Conservation (phyloP, 257 asterid genomes). For the Ligustrum vulgare region DNA sequence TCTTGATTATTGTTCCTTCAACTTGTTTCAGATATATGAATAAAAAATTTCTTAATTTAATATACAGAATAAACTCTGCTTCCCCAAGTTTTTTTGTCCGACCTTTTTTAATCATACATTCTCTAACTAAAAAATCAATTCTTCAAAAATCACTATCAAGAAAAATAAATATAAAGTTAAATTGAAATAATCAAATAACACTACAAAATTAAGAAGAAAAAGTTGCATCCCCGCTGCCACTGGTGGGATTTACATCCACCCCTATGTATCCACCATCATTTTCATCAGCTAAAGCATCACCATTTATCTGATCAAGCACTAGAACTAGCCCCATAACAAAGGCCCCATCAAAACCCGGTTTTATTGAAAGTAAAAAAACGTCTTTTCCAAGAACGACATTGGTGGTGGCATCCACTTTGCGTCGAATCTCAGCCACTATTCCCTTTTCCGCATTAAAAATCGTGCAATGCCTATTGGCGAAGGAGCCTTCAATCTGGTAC, state of each 20-base stretch:
- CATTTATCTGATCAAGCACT: constrained; percentile 60
- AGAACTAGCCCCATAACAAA: constrained; percentile 76
- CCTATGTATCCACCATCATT: background rate
- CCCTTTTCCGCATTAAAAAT: constrained; percentile 36
- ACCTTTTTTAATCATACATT: too few relatives aligned
- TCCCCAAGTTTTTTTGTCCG: background rate
- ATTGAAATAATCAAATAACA: too few relatives aligned
- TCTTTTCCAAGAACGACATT: constrained; percentile 69
- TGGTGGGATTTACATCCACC: constrained; percentile 21
- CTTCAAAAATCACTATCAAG: too few relatives aligned
- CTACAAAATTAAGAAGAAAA: background rate
- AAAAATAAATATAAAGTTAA: background rate
- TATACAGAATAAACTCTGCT: background rate
- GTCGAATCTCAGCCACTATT: constrained; percentile 67
- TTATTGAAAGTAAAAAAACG: constrained; percentile 46
- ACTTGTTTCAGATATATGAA: background rate
- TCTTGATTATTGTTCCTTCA: background rate
- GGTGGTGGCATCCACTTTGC: constrained; percentile 57
- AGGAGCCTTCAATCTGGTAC: constrained; percentile 67
- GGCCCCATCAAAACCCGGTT: constrained; percentile 65
- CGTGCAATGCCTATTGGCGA: constrained; percentile 53
- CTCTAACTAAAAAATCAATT: too few relatives aligned
- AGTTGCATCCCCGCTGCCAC: constrained; percentile 17
- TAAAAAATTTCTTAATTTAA: background rate
- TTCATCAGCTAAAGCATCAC: constrained; percentile 27